phyloP scores from a whole-genome alignment of 768 basidiomycete species.

The Auricularia sp. region DNA sequence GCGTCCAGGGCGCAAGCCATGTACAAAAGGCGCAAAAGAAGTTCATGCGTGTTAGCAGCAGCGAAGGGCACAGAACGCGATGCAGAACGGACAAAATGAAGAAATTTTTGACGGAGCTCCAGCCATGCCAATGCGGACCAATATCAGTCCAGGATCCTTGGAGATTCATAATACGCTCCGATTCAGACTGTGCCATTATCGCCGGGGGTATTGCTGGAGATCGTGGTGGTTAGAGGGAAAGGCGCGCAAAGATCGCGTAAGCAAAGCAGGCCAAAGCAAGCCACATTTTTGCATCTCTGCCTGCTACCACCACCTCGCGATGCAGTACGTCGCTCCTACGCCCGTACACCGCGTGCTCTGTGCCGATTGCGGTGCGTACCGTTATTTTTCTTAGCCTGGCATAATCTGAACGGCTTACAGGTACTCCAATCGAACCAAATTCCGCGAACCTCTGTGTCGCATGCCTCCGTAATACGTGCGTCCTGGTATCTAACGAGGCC shows the following conservation, averaged over 20 bases:
- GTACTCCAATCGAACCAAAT: constrained; percentile 81
- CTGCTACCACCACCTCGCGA: constrained; percentile 17
- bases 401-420: constrained; percentile 24
- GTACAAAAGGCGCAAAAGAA: background rate
- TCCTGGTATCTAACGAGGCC: constrained; percentile 1
- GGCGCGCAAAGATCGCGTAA: background rate
- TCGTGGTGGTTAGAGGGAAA: background rate
- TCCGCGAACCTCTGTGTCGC: constrained; percentile 86
- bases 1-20: background rate
- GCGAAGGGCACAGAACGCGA: background rate
- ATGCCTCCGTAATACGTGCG: constrained; percentile 80
- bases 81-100: background rate
- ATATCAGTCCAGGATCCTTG: background rate
- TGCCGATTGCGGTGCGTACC: constrained; percentile 68
- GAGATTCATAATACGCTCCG: background rate
- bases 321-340: constrained; percentile 73
- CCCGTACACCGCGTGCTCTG: constrained; percentile 77
- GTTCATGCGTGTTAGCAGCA: background rate
- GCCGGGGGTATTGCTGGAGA: background rate
- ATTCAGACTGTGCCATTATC: background rate
- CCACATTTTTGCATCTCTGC: background rate
- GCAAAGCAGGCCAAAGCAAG: background rate
- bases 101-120: background rate
- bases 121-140: background rate
- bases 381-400: constrained; percentile 5